Conservation (phyloP, 345 rosid species). For the Aegle marmelos region DNA sequence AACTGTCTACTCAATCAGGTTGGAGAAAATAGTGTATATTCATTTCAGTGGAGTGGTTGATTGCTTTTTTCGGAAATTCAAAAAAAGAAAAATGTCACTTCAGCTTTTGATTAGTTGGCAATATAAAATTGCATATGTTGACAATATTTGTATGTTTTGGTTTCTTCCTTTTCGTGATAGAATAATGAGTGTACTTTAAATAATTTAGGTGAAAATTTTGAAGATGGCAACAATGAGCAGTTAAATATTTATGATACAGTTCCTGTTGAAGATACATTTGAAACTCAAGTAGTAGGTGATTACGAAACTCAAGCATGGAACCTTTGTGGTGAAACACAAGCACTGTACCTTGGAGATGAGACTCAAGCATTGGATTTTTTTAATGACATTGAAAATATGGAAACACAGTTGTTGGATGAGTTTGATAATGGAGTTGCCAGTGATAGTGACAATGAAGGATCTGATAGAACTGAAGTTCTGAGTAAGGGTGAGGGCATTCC, state of each 20-base stretch:
- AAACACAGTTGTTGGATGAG: constrained; percentile 26
- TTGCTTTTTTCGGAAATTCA: neutral
- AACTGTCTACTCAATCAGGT: neutral
- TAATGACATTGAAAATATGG: neutral
- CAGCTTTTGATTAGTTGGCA: neutral
- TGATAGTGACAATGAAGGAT: constrained; percentile 50
- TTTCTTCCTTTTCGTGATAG: neutral
- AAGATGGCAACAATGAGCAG: constrained; percentile 11
- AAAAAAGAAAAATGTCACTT: neutral
- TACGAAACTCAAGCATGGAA: constrained; percentile 12
- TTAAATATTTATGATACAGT: constrained; percentile 22
- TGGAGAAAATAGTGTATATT: neutral
- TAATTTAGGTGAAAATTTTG: constrained; percentile 17
- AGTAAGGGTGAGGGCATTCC: constrained; percentile 28
- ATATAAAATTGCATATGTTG: neutral
- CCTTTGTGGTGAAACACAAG: constrained; percentile 29
- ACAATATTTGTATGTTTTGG: neutral
- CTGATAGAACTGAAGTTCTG: constrained; percentile 45
- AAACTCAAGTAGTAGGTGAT: constrained; percentile 30
- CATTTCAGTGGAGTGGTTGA: neutral
- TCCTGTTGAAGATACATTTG: constrained; percentile 27
- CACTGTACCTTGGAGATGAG: neutral
- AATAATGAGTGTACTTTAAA: neutral
- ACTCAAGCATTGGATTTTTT: constrained; percentile 2
- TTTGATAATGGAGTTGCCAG: constrained; percentile 18